Conservation (phyloP, 768 basidiomycete species). For the Hortiboletus flavorubellus region DNA sequence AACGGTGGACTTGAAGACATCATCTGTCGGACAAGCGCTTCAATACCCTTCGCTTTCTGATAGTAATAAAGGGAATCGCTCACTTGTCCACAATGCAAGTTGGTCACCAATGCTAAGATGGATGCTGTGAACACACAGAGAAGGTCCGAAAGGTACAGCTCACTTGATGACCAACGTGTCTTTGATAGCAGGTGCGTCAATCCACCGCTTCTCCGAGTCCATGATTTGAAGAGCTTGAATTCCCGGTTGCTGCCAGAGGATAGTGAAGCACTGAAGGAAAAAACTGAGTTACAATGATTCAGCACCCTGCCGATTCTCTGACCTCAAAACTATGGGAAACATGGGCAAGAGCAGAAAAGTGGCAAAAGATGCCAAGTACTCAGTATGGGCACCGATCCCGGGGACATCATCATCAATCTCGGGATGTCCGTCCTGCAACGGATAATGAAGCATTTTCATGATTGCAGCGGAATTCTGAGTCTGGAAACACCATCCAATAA, state of each 20-base stretch:
- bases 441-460: constrained; percentile 72
- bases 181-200: constrained; percentile 72
- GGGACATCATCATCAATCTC: constrained; percentile 58
- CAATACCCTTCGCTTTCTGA: not conserved
- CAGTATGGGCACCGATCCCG: constrained; percentile 84
- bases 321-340: constrained; percentile 40
- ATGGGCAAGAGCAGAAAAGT: not conserved
- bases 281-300: not conserved
- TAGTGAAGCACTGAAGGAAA: constrained; percentile 69
- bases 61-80: constrained; percentile 16
- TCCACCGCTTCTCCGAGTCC: constrained; percentile 76
- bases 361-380: constrained; percentile 37
- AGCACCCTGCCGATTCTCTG: not conserved
- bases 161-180: constrained; percentile 88
- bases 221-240: constrained; percentile 79
- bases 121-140: constrained; percentile 24
- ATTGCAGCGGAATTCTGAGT: constrained; percentile 60
- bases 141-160: constrained; percentile 9
- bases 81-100: constrained; percentile 88
- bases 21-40: constrained; percentile 46
- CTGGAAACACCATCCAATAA: constrained; percentile 30
- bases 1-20: constrained; percentile 85
- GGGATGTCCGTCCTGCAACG: constrained; percentile 55
- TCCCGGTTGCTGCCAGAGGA: constrained; percentile 75
- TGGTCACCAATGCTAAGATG: constrained; percentile 74